Evolutionary conservation across 495 filamentous ascomycete species (phyloP), one percentile per base, ranked within the genome.

Genomic region (Haplographium delicatum): DNA sequence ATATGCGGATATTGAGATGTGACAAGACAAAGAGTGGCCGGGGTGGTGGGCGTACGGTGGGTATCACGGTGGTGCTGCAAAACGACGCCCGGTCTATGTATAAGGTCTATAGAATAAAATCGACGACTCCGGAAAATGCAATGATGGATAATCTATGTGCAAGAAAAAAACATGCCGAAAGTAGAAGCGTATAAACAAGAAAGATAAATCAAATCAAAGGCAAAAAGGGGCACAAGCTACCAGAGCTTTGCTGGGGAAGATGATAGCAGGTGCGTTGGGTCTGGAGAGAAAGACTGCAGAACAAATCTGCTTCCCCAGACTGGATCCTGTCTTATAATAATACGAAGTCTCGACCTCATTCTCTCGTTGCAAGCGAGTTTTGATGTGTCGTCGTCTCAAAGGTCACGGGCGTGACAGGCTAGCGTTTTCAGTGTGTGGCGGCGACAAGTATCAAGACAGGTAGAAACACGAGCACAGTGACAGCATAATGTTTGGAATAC

Each of bases 221-320:
- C 34, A 61, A 56, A 50, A 60, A 65, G 51, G 54, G 60, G 64
- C 62, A 58, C 68, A 70, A 75, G 72, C 73, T 75, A 66, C 73
- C 72, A 68, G 75, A 75, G 75, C 66, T 72, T 65, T 69, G 71
- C 66, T 65, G 62, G 60, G 42, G 18, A 58, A 55, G 54, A 47
- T 53, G 53, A 60, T 47, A 59, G 62, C 64, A 61, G 59, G 48
- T 38, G 50, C 35, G 45, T 51, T 63, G 57, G 64, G 66, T 66
- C 72, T 66, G 66, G 63, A 68, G 54, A 48, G 43, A 54, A 63
- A 68, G 71, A 70, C 68, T 69, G 61, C 62, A 68, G 66, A 67
- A 52, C 52, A 31, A 45, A 19, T 31, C 15, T 28, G 34, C 16
- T 27, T 24, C 35, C 15, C 23, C n/a, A 20, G 22, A 19, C 20